phyloP scores from a whole-genome alignment of 1,284 basidiomycete species.

The Thelephora terrestris region DNA sequence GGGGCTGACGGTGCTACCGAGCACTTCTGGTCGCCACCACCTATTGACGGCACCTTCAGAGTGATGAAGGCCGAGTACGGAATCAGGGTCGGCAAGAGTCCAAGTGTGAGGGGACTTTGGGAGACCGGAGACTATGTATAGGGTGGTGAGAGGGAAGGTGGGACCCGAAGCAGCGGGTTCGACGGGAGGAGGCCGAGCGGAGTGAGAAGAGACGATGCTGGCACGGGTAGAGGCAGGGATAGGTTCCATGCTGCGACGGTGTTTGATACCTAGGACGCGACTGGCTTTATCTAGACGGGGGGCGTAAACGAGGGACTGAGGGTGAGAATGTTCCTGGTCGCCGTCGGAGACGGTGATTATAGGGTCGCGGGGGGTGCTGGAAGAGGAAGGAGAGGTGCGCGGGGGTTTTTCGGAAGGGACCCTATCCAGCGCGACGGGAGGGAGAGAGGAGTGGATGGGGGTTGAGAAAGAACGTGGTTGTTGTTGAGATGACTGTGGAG shows the following conservation, averaged over 20 bases:
- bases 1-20: slow-evolving; percentile 79
- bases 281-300: slow-evolving; percentile 44
- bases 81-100: slow-evolving; percentile 87
- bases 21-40: slow-evolving; percentile 93
- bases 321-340: slow-evolving; percentile 6
- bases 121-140: slow-evolving; percentile 77
- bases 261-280: slow-evolving; percentile 61
- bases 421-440: too few species aligned
- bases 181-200: slow-evolving; percentile 44
- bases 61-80: slow-evolving; percentile 76
- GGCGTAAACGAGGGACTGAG: slow-evolving; percentile 9
- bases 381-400: too few species aligned
- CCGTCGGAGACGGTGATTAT: slow-evolving; percentile 23
- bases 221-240: slow-evolving; percentile 64
- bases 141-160: slow-evolving; percentile 64
- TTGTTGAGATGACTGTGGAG: too few species aligned
- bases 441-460: too few species aligned
- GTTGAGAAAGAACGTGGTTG: too few species aligned
- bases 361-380: slow-evolving; percentile 13
- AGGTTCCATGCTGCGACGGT: slow-evolving; percentile 69
- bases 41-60: slow-evolving; percentile 81
- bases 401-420: too few species aligned
- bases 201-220: slow-evolving; percentile 69
- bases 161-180: slow-evolving; percentile 42
- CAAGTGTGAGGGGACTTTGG: slow-evolving; percentile 86